Evolutionary conservation across 2,329 filamentous ascomycete species (phyloP), one percentile per base, ranked within the genome.

Genomic region (Nothomitra cinnamomea): DNA sequence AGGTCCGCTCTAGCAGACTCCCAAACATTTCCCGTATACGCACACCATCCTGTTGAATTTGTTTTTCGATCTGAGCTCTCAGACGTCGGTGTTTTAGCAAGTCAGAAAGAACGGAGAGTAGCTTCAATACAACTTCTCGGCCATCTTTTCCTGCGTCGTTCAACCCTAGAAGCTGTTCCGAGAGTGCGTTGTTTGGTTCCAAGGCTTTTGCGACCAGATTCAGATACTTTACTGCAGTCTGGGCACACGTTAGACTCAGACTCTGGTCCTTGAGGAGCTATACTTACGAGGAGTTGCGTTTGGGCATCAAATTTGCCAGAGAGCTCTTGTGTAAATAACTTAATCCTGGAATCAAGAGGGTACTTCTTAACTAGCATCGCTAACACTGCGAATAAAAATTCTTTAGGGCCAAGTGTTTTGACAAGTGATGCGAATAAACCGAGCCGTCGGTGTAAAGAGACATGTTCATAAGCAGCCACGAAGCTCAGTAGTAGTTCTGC

Each of bases 401-500:
- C 89, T 52, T 84, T 77, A 0, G 87, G 76, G 1, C 90, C 90
- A 2, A 98, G 74, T 10, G 89, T 94, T 61, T 87, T 80, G 21
- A 92, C 81, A 17, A 98, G 73, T 51, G 90, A 86, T 53, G 84
- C 76, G 67, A 95, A 98, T 5, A 98, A 72, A 41, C 82, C 81
- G 28, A 86, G 78, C 58, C 88, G 80, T 55, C 92, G 79, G 66
- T 95, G 89, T 7, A 83, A 77, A 3, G 92, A 92, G 58, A 98
- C 89, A 64, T 98, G 92, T 65, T 95, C 89, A 66, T 94, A 98
- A 0, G 94, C 92, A 6, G 89, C 88, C 17, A 88, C 90, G 64
- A 98, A 98, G 70, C 89, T 96, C 42, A 94, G 76, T n/a, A 98
- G 75, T 49, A 98, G 78, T 61, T 95, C 88, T 1, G 88, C 85